Evolutionary conservation across 2,329 filamentous ascomycete genomes (phyloP), one percentile per base, ranked within the genome.

Genomic region (Microcera coccophila): DNA sequence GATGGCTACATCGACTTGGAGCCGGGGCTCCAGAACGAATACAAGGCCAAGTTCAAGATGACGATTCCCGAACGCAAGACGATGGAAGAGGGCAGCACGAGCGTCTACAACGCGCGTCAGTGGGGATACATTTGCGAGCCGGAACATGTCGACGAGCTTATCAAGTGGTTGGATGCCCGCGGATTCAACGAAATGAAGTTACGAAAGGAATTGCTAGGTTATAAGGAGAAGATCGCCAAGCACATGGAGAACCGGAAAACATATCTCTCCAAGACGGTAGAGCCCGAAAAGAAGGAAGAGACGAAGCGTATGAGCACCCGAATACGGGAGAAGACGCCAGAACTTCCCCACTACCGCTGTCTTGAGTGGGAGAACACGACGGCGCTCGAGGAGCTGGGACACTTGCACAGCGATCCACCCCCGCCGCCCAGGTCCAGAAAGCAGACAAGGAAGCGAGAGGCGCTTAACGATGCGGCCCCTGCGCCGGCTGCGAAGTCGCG

Each of bases 51-150:
- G 51, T 93, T 93, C 66, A 78, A 84, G 52, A 85, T 90, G 71
- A 95, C 87, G 2, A 82, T 95, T 1, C 81, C 84, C 0, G 85
- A 96, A 64, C 85, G 93, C 45, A 95, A 95, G 69, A 79, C 81
- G 56, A 72, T 76, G 44, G 93, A 98, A 63, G 93, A 98, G 69
- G 90, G 90, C 5, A 65, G 76, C 0, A 94, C 89, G 1, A 85
- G 84, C 55, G 79, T 97, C 3, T 81, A 78, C 45, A 84, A 77
- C 39, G 88, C 91, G 2, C 70, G 72, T 11, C 85, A 97, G 64
- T 98, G 93, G 90, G 93, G 87, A 10, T 98, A 88, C 67, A 90
- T 89, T 56, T 87, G 91, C 28, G 85, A 93, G 10, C 81, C 87
- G 0, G 81, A 85, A 37, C 78, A 87, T 28, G 68, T 98, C 4